Percentiles rank a stretch among this genome's conserved stretches.
phyloP scores from a whole-genome alignment of 2,329 filamentous ascomycete species.

The Sporothrix curviconia region DNA sequence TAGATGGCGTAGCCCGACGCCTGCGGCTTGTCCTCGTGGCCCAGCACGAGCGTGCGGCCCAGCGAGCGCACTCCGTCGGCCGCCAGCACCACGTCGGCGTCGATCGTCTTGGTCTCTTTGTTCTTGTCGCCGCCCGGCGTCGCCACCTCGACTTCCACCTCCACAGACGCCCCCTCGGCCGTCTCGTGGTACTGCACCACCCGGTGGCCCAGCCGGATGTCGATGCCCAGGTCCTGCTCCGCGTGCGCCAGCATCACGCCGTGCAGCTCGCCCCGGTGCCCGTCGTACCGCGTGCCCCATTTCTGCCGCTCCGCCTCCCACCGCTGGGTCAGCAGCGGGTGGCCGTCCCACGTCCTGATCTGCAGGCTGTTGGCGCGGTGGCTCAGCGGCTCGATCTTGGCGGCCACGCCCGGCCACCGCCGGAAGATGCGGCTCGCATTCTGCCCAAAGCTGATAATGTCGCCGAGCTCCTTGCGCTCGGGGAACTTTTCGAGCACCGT shows the following conservation, averaged over 20 bases:
- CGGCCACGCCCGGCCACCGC: slow-evolving; percentile 38
- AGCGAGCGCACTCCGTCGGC: slow-evolving; percentile 45
- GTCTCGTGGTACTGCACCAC: slow-evolving; percentile 47
- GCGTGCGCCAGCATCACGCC: slow-evolving; percentile 44
- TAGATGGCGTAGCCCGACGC: slow-evolving; percentile 40
- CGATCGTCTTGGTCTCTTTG: neutral
- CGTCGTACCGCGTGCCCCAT: slow-evolving; percentile 44
- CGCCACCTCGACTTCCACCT: slow-evolving; percentile 29
- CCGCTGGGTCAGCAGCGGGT: slow-evolving; percentile 16
- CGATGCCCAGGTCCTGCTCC: slow-evolving; percentile 42
- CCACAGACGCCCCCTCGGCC: slow-evolving; percentile 40
- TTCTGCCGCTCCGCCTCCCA: slow-evolving; percentile 22
- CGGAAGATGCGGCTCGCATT: slow-evolving; percentile 54
- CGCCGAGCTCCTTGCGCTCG: slow-evolving; percentile 51
- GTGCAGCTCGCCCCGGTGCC: slow-evolving; percentile 48
- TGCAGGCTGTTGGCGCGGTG: slow-evolving; percentile 33
- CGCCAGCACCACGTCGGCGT: slow-evolving; percentile 41
- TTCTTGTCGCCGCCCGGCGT: neutral
- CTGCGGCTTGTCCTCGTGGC: slow-evolving; percentile 38
- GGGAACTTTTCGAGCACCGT: slow-evolving; percentile 45
- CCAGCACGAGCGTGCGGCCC: slow-evolving; percentile 38
- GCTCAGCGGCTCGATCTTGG: slow-evolving; percentile 43
- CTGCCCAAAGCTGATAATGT: slow-evolving; percentile 56
- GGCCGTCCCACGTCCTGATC: slow-evolving; percentile 17
- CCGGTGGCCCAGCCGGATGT: slow-evolving; percentile 43